Evolutionary conservation across 495 filamentous ascomycete genomes (phyloP).

Genomic region (Neurospora sublineolata): DNA sequence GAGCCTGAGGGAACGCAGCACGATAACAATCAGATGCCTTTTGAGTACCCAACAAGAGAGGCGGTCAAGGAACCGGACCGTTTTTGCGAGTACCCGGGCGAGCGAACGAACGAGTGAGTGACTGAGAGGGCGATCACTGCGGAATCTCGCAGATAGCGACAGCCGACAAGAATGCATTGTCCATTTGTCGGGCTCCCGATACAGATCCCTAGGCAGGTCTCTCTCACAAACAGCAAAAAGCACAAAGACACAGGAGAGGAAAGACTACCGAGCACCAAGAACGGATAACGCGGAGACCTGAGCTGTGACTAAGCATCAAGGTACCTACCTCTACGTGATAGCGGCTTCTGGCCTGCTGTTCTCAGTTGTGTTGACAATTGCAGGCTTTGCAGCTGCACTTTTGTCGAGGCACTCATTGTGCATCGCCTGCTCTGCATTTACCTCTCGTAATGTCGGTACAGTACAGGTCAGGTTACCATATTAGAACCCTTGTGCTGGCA

Average conservation of each 20-base stretch:
- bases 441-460: background rate
- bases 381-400: background rate
- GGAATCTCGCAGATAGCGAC: background rate
- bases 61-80: slow-evolving; percentile 1
- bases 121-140: background rate
- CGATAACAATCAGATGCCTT: background rate
- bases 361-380: background rate
- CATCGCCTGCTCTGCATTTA: background rate
- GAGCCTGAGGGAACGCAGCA: background rate
- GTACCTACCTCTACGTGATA: background rate
- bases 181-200: background rate
- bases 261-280: background rate
- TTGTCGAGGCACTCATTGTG: background rate
- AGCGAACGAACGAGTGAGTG: background rate
- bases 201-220: background rate
- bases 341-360: background rate
- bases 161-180: background rate
- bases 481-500: background rate
- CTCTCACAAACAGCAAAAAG: background rate
- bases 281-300: background rate
- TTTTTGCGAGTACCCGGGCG: background rate
- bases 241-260: background rate
- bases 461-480: background rate
- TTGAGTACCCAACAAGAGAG: background rate
- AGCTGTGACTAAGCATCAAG: background rate